Base-by-base conservation (phyloP, 2,329 filamentous ascomycete species). In the Phaeosphaeria sp. region DNA sequence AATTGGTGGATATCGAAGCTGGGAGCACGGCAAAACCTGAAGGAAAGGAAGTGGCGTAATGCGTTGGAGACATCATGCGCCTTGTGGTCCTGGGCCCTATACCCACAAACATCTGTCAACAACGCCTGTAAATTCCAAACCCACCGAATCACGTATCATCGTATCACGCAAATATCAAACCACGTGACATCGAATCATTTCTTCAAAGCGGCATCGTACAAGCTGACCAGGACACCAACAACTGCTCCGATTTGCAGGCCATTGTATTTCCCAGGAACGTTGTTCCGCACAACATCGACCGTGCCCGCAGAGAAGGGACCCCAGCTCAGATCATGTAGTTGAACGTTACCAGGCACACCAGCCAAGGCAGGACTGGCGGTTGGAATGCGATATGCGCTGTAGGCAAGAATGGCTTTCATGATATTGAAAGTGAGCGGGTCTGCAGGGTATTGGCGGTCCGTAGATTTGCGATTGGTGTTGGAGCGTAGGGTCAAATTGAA, bases 401-500 rank as follows among this genome's bases (percentile, higher is more conserved):
- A 97, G 7, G 91, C 88, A 58, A 93, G 78, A 54, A 98, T 75
- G 0, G 90, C 93, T 82, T 97, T 97, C 68, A 87, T 87, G 56
- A 98, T 88, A 80, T 93, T 96, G 80, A 96, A 99, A 21, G 89
- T 90, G 72, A 98, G 81, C 3, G 93, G 93, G 75, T 99, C 95
- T 63, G 94, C 87, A 6, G 83, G 80, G 63, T 89, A 88, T 63
- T 87, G 84, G 20, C 75, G 70, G 52, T 75, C 76, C 2, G 72
- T 69, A 18, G 77, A 76, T 59, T 77, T 75, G 72, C 75, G 77
- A 68, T 75, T 81, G 56, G 66, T 82, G 68, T 81, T 84, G 21
- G 82, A 80, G 43, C 84, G 82, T 52, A 85, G 79, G 41, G 89
- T 91, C 71, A 97, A 78, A 78, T 98, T 98, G 85, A 96, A 90